Conservation (phyloP, 208 protist species). For the Trypanosoma platydactyli region DNA sequence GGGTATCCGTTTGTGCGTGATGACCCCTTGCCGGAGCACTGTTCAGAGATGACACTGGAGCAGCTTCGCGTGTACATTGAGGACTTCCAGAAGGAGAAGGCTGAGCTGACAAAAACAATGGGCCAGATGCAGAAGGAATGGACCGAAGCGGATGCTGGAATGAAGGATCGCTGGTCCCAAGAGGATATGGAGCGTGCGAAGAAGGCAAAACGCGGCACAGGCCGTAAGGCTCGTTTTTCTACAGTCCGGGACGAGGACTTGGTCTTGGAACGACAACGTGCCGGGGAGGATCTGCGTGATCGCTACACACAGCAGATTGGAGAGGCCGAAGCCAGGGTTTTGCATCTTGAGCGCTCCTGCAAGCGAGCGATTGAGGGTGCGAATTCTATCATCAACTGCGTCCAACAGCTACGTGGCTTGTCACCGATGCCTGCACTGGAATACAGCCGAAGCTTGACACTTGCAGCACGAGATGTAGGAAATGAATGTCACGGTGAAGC, state of each 20-base stretch:
- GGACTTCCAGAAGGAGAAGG: conserved; percentile 59
- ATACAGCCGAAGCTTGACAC: conserved; percentile 52
- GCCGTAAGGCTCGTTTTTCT: conserved; percentile 1
- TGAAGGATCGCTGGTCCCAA: conserved; percentile 47
- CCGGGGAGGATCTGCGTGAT: conserved; percentile 22
- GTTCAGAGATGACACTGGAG: conserved; percentile 48
- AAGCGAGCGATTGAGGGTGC: conserved; percentile 63
- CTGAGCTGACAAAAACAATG: conserved; percentile 44
- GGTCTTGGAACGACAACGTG: conserved; percentile 16
- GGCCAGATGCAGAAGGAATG: conserved; percentile 33
- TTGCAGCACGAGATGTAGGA: conserved; percentile 62
- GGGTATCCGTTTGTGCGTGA: conserved; percentile 64
- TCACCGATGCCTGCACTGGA: conserved; percentile 36
- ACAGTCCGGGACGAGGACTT: conserved; percentile 23
- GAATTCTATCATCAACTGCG: conserved; percentile 63
- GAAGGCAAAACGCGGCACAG: conserved; percentile 17
- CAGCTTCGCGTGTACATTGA: conserved; percentile 70
- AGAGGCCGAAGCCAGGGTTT: conserved; percentile 33
- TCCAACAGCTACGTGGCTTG: conserved; percentile 46
- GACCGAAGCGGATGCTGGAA: conserved; percentile 37
- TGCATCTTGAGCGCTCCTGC: conserved; percentile 41
- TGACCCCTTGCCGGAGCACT: conserved; percentile 34
- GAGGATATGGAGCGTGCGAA: conserved; percentile 57
- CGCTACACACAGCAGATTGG: conserved; percentile 17
- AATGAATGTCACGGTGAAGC: conserved; percentile 21